Evolutionary conservation across 148 eudicot genomes (phyloP).

Genomic region (Beta vulgaris): DNA sequence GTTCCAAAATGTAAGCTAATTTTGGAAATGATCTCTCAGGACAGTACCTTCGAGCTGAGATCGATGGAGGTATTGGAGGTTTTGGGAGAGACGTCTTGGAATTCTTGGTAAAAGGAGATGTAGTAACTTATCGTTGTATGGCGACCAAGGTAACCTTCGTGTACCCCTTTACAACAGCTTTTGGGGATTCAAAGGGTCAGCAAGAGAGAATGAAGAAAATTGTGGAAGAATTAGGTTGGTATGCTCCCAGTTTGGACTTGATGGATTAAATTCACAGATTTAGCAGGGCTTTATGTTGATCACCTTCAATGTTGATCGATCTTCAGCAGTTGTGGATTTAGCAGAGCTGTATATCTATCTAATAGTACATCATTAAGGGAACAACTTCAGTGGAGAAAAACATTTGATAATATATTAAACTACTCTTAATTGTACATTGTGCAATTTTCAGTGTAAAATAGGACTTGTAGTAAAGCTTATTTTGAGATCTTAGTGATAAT

Average conservation of each 20-base stretch:
- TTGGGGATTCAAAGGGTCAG: conserved; percentile 95
- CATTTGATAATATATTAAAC: too few species aligned
- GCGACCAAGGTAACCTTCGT: conserved; percentile 83
- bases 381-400: too few species aligned
- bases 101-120: conserved; percentile 79
- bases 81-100: conserved; percentile 86
- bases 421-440: too few species aligned
- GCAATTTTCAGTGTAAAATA: too few species aligned
- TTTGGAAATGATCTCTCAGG: conserved; percentile 38
- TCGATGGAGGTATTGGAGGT: conserved; percentile 93
- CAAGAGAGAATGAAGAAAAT: conserved; percentile 84
- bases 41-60: conserved; percentile 71
- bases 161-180: conserved; percentile 95
- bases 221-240: conserved; percentile 72
- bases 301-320: background rate
- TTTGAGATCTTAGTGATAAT: too few species aligned
- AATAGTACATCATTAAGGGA: too few species aligned
- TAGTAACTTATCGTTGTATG: conserved; percentile 84
- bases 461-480: too few species aligned
- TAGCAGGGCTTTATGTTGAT: background rate
- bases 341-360: too few species aligned
- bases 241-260: conserved; percentile 73
- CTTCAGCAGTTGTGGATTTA: background rate
- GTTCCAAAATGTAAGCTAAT: background rate
- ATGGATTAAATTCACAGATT: conserved; percentile 46